These are phyloP conservation scores for Sarcocystis neurona DNA, from an alignment of 169 alveolate species.

Conservation along the genomic window DNA sequence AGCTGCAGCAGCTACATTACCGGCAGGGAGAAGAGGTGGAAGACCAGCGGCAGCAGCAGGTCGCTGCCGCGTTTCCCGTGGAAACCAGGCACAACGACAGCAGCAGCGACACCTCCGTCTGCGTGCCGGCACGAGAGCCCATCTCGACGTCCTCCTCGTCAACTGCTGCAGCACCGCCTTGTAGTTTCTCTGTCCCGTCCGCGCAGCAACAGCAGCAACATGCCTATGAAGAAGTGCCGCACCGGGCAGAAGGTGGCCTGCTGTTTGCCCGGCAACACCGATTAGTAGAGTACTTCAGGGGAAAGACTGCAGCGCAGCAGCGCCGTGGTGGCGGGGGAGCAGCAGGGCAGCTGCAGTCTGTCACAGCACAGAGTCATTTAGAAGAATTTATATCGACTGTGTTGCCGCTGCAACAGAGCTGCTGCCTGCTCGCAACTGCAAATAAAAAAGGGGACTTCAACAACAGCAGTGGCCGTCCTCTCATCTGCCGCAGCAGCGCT, in stretches of 20 bases:
- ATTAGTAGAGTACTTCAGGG: not conserved
- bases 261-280: too few species aligned
- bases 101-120: not conserved
- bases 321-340: not conserved
- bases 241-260: too few species aligned
- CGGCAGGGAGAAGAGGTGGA: not conserved
- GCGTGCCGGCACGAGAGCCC: not conserved
- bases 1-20: not conserved
- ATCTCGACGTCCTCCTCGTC: too few species aligned
- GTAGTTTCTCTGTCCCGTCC: too few species aligned
- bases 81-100: not conserved
- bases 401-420: not conserved
- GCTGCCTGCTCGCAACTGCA: not conserved
- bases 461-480: not conserved
- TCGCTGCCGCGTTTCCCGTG: not conserved
- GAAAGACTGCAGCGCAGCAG: not conserved
- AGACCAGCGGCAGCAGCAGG: not conserved
- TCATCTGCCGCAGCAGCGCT: not conserved
- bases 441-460: not conserved
- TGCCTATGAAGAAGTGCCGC: too few species aligned
- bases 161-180: too few species aligned
- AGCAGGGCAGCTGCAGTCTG: conserved; percentile 1
- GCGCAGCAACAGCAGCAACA: too few species aligned
- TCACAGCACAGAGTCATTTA: not conserved
- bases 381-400: too few species aligned